Conservation (phyloP, 2,329 filamentous ascomycete genomes). For the Fusarium pseudograminearum region DNA sequence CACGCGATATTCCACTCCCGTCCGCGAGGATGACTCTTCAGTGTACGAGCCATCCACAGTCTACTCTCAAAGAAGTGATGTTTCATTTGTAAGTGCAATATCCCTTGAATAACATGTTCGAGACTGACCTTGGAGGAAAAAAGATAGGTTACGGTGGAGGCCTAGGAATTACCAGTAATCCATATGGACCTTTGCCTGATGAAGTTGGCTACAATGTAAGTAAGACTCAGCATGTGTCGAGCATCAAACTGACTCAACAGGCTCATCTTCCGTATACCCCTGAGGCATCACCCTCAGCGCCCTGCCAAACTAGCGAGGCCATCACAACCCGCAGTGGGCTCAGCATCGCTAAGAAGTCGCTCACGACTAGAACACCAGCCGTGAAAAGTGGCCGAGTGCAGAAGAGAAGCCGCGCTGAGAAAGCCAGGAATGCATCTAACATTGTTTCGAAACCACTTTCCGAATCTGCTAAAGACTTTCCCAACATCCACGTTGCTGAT, state of each 20-base stretch:
- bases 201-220: conserved; percentile 42
- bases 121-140: conserved; percentile 4
- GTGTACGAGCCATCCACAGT: conserved; percentile 33
- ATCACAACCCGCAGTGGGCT: conserved; percentile 56
- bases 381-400: conserved; percentile 42
- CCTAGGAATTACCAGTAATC: conserved; percentile 18
- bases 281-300: conserved; percentile 63
- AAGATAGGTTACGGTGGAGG: conserved; percentile 32
- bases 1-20: conserved; percentile 38
- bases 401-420: conserved; percentile 50
- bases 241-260: conserved; percentile 27
- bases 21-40: conserved; percentile 35
- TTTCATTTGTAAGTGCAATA: conserved; percentile 36
- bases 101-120: not conserved
- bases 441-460: conserved; percentile 77
- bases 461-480: conserved; percentile 73
- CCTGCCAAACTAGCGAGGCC: conserved; percentile 34
- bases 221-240: not conserved
- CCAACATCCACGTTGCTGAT: conserved; percentile 74
- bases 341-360: conserved; percentile 45
- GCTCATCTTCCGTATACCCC: conserved; percentile 55
- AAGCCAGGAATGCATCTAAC: conserved; percentile 52
- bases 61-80: conserved; percentile 35
- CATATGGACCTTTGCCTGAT: conserved; percentile 40
- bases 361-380: conserved; percentile 16